Base-by-base conservation (phyloP, 2,329 filamentous ascomycete genomes). In the Sporothrix schenckii region DNA sequence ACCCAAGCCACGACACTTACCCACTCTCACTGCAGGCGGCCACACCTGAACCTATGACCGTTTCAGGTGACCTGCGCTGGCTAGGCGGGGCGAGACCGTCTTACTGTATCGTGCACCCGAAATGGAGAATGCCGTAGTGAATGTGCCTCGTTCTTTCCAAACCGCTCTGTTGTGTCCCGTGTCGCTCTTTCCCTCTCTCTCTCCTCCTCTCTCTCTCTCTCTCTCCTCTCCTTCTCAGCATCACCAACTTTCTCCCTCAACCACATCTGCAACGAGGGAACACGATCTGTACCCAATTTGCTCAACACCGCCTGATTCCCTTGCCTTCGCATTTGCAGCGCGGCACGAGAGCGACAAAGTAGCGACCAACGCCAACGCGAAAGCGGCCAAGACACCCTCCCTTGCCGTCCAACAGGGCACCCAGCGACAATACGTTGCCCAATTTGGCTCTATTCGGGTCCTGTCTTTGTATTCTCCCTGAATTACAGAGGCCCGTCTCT, bases 1-100 rank as follows among this genome's bases (percentile, higher is more conserved):
- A 63, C 58, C 21, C 10, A 5, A 39, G 5, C 47, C 44, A 50
- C 7, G 58, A 16, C 63, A 13, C 63, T 66, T 47, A 27, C 63
- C 63, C 24, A 24, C 24, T 24, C 24, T 24, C 44, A 44, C 54
- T 52, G 14, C 47, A 54, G 44, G 30, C 63, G 21, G 56, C 56
- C 34, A 19, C 39, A 34, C 44, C 47, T 66, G 47, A 53, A 53
- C 63, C 47, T 52, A 52, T 66, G 63, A 39, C 24, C 44, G 63
- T 66, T 66, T 66, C 63, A 66, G 63, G 44, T 66, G 63, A 66
- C 63, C 63, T 66, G 47, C 63, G 63, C 63, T 61, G 11, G 56
- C 34, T 34, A 1, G 30, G 34, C 34, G 41, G 34, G 6, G 14
- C 41, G 54, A 19, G 30, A 6, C 34, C 24, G 27, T 39, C 21